These are phyloP conservation scores for Stephania yunnanensis DNA, from an alignment of 164 flowering plant genomes.

Conservation along the genomic window DNA sequence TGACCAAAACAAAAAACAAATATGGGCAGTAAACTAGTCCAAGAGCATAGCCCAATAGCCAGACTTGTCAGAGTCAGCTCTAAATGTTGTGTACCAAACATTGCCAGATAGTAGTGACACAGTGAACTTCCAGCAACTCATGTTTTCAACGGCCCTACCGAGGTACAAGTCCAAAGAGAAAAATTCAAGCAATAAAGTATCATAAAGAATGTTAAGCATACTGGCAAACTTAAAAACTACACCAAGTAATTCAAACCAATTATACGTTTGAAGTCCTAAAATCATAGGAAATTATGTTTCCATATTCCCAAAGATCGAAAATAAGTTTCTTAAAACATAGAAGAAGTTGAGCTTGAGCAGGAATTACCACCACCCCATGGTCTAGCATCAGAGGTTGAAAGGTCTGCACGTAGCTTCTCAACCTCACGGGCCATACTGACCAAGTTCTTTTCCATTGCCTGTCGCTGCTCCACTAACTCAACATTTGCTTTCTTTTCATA, in stretches of 20 bases:
- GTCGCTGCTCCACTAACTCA: slow-evolving; percentile 79
- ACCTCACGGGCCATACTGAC: slow-evolving; percentile 91
- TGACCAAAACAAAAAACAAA: not conserved
- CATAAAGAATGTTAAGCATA: too few relatives aligned
- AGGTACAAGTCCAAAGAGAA: not conserved
- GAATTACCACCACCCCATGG: slow-evolving; percentile 67
- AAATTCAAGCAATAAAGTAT: not conserved
- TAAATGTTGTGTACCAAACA: not conserved
- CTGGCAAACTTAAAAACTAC: too few relatives aligned
- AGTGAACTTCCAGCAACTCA: not conserved
- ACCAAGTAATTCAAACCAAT: too few relatives aligned
- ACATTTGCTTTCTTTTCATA: slow-evolving; percentile 81
- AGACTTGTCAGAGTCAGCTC: not conserved
- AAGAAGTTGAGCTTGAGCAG: not conserved
- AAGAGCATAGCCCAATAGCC: not conserved
- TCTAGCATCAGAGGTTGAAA: slow-evolving; percentile 49
- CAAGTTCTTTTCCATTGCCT: slow-evolving; percentile 85
- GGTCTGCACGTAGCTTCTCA: slow-evolving; percentile 84
- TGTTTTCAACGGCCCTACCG: not conserved
- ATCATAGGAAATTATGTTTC: not conserved
- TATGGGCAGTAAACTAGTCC: not conserved
- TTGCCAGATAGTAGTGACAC: not conserved
- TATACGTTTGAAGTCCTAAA: too few relatives aligned
- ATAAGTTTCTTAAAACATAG: not conserved
- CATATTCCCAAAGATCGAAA: not conserved